Evolutionary conservation across 768 basidiomycete genomes (phyloP), one percentile per base, ranked within the genome.

Genomic region (Boletus rubescentipes): DNA sequence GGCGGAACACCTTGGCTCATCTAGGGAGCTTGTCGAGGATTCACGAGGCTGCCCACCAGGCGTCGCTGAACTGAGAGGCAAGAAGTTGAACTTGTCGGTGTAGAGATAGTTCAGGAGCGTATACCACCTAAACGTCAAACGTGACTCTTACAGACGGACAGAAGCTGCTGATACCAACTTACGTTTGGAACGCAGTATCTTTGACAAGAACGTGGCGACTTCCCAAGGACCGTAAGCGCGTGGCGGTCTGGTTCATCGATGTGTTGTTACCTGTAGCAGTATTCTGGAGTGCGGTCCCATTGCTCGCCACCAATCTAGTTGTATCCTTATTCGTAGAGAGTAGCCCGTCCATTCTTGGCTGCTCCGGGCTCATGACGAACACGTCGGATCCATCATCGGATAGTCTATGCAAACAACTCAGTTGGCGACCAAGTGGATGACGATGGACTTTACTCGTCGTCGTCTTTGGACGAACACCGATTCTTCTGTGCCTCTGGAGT

Each of bases 41-140:
- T 49, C 30, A 5, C 23, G 44, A 37, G 18, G 43, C 12, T 48
- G 41, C 14, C 20, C 45, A 8, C 36, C 34, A 15, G 40, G 47
- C 30, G 38, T 53, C 15, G 54, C 2, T 4, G 63, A 65, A 32
- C 51, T 63, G 30, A 75, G 65, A 3, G 70, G 69, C 20, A 57
- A 53, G 43, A 74, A 76, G 38, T 43, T 58, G 34, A 74, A 51
- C 23, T 70, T 66, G 39, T 60, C 59, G 0, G 72, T 77, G 49
- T 76, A 76, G 2, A 77, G 65, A 52, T 75, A 76, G 46, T 72
- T 73, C 5, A 78, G 21, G 21, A 75, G 65, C 0, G 73, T 67
- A 47, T 71, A 70, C 73, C 73, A 73, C 8, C 77, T 78, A 48
- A 32, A 23, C 18, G n/a, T 14, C n/a, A 31, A 39, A 21, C 9